Base-by-base conservation (phyloP, 2,329 filamentous ascomycete species). In the Fusarium sp. region DNA sequence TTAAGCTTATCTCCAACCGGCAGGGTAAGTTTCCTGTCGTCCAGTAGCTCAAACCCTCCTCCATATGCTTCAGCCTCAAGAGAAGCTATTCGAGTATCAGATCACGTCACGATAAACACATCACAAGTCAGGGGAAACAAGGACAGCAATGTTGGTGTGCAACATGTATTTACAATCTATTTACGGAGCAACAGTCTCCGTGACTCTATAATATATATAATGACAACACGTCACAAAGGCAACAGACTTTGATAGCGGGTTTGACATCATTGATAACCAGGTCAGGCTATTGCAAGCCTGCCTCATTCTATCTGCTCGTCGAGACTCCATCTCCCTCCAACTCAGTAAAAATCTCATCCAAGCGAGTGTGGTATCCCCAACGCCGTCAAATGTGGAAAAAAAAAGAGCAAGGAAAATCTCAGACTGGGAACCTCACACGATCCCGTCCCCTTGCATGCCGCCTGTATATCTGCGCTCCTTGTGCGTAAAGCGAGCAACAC, bases 211-310 rank as follows among this genome's bases (percentile, higher is more conserved):
- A 27, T 52, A 52, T 30, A 30, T 52, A 32, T 20, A 56, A 35
- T 20, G 50, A 30, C 32, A 56, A 35, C 52, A 56, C 27, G 32
- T 63, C 61, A 58, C 56, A 63, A 45, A 64, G 17, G 33, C 17
- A 35, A 56, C 20, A 50, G 3, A 58, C 47, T 57, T 30, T 58
- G 61, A 37, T 63, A 58, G 50, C 64, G 71, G 68, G 71, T 70
- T 60, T 66, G 80, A 78, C 73, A 87, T 86, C n/a, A 72, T 79
- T 58, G 76, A 76, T 72, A 71, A 74, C 63, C 52, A 75, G 57
- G 71, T 52, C 52, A 71, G 66, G 52, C 71, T 45, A 45, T 50
- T 17, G 60, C 33, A 57, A 50, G 66, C 68, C 72, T 70, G 59
- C 69, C 69, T 71, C 66, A 47, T 50, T 76, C 72, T 76, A 76